Conservation (phyloP, 768 basidiomycete species). For the Psilocybe subaeruginosa region DNA sequence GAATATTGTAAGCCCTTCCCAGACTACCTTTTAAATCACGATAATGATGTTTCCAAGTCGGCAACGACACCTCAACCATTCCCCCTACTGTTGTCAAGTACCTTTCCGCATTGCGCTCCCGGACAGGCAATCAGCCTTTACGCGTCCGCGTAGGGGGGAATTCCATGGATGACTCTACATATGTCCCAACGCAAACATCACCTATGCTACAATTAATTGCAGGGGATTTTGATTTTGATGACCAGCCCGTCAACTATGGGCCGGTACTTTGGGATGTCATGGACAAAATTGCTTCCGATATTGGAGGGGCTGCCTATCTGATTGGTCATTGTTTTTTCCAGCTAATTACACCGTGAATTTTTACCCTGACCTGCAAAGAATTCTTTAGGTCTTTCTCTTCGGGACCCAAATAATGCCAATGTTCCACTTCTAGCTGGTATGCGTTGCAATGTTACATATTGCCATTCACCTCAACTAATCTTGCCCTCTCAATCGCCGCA, state of each 20-base stretch:
- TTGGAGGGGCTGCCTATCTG: slow-evolving; percentile 34
- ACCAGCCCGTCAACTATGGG: slow-evolving; percentile 52
- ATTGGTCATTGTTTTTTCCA: slow-evolving; percentile 26
- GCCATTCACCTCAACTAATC: background rate
- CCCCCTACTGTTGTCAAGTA: slow-evolving; percentile 61
- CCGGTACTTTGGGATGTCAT: slow-evolving; percentile 50
- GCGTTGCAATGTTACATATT: background rate
- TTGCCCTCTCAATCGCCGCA: slow-evolving; percentile 7
- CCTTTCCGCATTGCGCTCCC: slow-evolving; percentile 52
- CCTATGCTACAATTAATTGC: slow-evolving; percentile 42
- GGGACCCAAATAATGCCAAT: slow-evolving; percentile 39
- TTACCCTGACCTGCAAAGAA: background rate
- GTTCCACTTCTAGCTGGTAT: slow-evolving; percentile 26
- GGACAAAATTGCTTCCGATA: slow-evolving; percentile 33
- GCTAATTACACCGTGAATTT: background rate
- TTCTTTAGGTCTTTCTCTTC: slow-evolving; percentile 42
- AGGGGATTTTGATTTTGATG: slow-evolving; percentile 40
- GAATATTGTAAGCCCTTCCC: slow-evolving; percentile 45
- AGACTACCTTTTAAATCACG: background rate
- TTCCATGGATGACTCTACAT: slow-evolving; percentile 46
- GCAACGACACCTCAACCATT: slow-evolving; percentile 52
- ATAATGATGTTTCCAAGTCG: slow-evolving; percentile 36
- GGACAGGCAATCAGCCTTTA: slow-evolving; percentile 45
- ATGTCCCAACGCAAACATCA: slow-evolving; percentile 39
- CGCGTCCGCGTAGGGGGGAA: slow-evolving; percentile 56